Conservation (phyloP, 495 filamentous ascomycete species). For the Penicillium subrubescens region DNA sequence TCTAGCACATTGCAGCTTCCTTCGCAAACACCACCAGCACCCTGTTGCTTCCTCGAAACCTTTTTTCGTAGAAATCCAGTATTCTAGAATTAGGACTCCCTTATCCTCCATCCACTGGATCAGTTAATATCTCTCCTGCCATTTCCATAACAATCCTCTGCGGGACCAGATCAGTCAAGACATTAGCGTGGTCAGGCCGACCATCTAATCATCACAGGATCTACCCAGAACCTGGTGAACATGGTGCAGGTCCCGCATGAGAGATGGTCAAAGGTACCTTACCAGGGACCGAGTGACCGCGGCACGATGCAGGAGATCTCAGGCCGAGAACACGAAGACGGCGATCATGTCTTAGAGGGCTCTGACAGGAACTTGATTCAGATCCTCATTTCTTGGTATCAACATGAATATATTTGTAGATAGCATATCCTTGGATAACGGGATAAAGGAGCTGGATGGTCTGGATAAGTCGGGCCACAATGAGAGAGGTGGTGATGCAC, state of each 20-base stretch:
- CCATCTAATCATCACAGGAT: conserved; percentile 3
- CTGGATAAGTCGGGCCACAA: neutral
- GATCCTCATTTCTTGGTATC: neutral
- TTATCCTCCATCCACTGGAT: neutral
- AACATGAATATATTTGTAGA: neutral
- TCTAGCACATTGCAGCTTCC: neutral
- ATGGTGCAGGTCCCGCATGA: neutral
- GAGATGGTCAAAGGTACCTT: neutral
- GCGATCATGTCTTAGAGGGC: conserved; percentile 4
- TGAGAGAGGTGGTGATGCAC: conserved; percentile 2
- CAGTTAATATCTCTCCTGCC: neutral
- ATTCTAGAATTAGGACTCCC: neutral
- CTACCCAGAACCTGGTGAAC: neutral
- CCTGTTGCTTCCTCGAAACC: neutral
- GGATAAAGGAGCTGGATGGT: neutral
- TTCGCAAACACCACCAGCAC: neutral
- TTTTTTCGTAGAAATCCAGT: neutral
- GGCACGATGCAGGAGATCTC: neutral
- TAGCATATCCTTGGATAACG: neutral
- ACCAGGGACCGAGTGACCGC: neutral
- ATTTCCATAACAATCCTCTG: conserved; percentile 9
- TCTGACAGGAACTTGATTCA: conserved; percentile 1
- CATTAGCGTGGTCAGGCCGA: conserved; percentile 9
- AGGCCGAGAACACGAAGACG: neutral
- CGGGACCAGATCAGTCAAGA: neutral